Percentiles rank a stretch among this genome's conserved stretches.
phyloP scores from a whole-genome alignment of 495 filamentous ascomycete species.

The Niebla homalea region DNA sequence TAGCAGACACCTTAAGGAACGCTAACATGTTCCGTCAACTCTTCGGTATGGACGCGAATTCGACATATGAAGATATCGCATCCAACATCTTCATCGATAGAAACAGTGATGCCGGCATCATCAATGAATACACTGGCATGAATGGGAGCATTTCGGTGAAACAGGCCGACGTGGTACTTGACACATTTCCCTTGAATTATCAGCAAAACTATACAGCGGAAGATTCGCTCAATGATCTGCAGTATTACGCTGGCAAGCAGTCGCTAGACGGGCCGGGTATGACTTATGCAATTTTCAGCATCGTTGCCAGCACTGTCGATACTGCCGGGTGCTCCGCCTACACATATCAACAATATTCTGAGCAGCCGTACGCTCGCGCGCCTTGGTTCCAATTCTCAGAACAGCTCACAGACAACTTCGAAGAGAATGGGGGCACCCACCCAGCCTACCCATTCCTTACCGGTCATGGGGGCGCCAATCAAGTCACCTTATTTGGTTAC shows the following conservation, averaged over 20 bases:
- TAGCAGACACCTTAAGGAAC: slow-evolving; percentile 40
- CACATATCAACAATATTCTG: slow-evolving; percentile 50
- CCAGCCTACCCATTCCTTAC: slow-evolving; percentile 58
- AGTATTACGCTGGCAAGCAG: slow-evolving; percentile 54
- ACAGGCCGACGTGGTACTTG: slow-evolving; percentile 51
- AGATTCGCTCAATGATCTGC: slow-evolving; percentile 40
- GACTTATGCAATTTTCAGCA: slow-evolving; percentile 54
- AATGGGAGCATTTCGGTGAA: slow-evolving; percentile 50
- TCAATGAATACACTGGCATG: slow-evolving; percentile 57
- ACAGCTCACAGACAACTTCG: slow-evolving; percentile 53
- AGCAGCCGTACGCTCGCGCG: slow-evolving; percentile 36
- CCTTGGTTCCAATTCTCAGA: slow-evolving; percentile 49
- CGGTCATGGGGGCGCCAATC: slow-evolving; percentile 50
- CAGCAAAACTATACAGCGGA: slow-evolving; percentile 37
- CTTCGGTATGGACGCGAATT: slow-evolving; percentile 38
- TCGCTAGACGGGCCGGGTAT: slow-evolving; percentile 50
- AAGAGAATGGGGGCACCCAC: slow-evolving; percentile 51
- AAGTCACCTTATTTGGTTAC: slow-evolving; percentile 48
- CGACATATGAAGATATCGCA: slow-evolving; percentile 40
- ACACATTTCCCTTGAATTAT: slow-evolving; percentile 45
- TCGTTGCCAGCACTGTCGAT: slow-evolving; percentile 44
- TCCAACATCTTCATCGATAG: slow-evolving; percentile 39
- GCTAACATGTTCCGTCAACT: slow-evolving; percentile 44
- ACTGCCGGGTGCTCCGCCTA: slow-evolving; percentile 49
- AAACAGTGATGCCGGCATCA: slow-evolving; percentile 42